These are phyloP conservation scores for Rubia yunnanensis DNA, from an alignment of 257 asterid genomes.

Conservation along the genomic window DNA sequence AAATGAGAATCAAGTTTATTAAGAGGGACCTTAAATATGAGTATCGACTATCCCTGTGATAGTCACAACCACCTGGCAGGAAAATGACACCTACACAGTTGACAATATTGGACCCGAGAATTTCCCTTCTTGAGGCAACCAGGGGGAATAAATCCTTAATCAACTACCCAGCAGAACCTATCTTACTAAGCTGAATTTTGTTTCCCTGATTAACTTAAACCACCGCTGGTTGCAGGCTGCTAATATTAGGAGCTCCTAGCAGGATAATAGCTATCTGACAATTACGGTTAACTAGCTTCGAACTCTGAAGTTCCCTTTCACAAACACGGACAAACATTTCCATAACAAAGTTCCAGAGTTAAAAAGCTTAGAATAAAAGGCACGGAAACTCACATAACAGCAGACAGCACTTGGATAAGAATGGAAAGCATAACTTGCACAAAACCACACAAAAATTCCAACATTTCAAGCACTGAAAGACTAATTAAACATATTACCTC, in stretches of 20 bases:
- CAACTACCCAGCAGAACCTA: not conserved
- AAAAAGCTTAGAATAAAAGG: not conserved
- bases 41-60: not conserved
- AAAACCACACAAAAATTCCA: not conserved
- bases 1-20: not conserved
- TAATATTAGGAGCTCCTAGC: not conserved
- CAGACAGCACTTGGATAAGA: not conserved
- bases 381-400: not conserved
- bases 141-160: not conserved
- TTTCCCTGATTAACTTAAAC: not conserved
- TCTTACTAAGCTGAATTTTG: not conserved
- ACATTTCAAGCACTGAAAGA: not conserved
- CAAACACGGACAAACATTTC: not conserved
- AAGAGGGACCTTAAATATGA: not conserved
- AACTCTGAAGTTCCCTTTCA: not conserved
- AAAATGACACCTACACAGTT: not conserved
- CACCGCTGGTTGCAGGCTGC: not conserved
- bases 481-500: slow-evolving; percentile 43
- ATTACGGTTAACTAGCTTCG: not conserved
- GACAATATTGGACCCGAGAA: not conserved
- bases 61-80: not conserved
- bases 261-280: not conserved
- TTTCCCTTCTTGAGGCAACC: not conserved
- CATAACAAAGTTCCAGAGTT: not conserved
- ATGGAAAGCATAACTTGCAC: not conserved